Base-by-base conservation (phyloP, 1,284 basidiomycete genomes). In the Fistulinella cinereoalba region DNA sequence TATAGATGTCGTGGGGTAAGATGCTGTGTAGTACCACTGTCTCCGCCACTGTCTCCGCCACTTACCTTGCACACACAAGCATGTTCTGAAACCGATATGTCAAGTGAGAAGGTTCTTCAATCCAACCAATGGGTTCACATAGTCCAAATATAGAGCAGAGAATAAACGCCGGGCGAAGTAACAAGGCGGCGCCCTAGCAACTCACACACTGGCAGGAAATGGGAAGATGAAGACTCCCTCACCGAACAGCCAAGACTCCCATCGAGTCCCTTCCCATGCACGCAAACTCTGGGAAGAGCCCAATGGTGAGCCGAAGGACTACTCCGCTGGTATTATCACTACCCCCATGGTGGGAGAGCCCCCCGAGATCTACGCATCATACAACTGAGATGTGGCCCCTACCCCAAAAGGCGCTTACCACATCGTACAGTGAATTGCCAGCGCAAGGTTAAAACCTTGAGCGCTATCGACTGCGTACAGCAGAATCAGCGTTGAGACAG, bases 41-140 rank as follows among this genome's bases (percentile, higher is more conserved):
- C 33, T 38, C 23, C 16, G 16, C 21, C 6, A 3, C 33, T 34
- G 12, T 15, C 16, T 18, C 12, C 11, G n/a, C 28, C 1, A 36
- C 19, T 22, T 36, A 36, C 34, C 23, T 29, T 33, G 43, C 36
- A 34, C 46, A 54, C 39, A 21, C 31, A 38, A 24, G 12, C 28
- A n/a, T 27, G 25, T 19, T 32, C 24, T 31, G 40, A 16, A 36
- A 38, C 16, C 34, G 34, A 32, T 21, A 28, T 11, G 24, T 37
- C 33, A 46, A 36, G 22, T 21, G n/a, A 45, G 28, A 32, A 40
- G 36, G 9, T 11, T 29, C 5, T 31, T 38, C 29, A 21, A 25
- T 28, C 22, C 31, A 21, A 29, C 25, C 0, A 8, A 25, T 12
- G 22, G 4, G 33, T 49, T 41, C 42, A 47, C 53, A 56, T 38